These are phyloP conservation scores for Coleophoma crateriformis DNA, from an alignment of 2,329 filamentous ascomycete species.

Conservation along the genomic window DNA sequence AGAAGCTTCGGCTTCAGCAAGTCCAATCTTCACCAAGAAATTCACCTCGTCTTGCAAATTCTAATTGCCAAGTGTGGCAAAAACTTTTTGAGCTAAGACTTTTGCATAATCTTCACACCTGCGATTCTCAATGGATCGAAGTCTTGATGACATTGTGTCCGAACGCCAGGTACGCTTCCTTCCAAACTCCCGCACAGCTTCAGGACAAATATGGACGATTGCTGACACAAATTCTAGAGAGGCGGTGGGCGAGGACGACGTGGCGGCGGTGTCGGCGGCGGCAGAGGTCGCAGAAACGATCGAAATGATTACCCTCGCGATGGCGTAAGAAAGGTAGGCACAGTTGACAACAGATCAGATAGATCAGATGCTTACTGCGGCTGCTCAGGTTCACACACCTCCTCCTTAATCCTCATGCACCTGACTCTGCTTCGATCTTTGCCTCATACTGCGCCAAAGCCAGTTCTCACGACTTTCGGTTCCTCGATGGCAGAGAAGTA, in stretches of 20 bases:
- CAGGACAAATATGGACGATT: neutral
- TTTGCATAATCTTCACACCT: too few species aligned
- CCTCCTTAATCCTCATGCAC: conserved; percentile 28
- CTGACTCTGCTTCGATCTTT: conserved; percentile 22
- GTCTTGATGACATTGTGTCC: conserved; percentile 58
- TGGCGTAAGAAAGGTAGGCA: conserved; percentile 79
- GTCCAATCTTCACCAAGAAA: too few species aligned
- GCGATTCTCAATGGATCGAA: conserved; percentile 49
- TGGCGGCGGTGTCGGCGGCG: conserved; percentile 18
- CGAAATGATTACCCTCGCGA: conserved; percentile 61
- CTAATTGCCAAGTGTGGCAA: too few species aligned
- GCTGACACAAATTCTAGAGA: conserved; percentile 13
- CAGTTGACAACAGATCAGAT: too few species aligned
- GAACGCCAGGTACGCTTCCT: conserved; percentile 48
- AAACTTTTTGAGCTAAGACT: too few species aligned
- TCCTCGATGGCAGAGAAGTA: conserved; percentile 28
- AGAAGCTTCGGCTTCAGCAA: neutral
- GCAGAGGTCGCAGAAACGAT: conserved; percentile 25
- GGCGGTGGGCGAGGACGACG: conserved; percentile 17
- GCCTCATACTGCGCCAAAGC: conserved; percentile 27
- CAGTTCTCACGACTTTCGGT: conserved; percentile 21
- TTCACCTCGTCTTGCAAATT: too few species aligned
- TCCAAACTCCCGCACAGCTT: neutral
- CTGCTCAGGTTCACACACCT: conserved; percentile 26
- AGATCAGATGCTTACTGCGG: too few species aligned